Base-by-base conservation (phyloP, 2,329 filamentous ascomycete species). In the Talaromyces sp. region DNA sequence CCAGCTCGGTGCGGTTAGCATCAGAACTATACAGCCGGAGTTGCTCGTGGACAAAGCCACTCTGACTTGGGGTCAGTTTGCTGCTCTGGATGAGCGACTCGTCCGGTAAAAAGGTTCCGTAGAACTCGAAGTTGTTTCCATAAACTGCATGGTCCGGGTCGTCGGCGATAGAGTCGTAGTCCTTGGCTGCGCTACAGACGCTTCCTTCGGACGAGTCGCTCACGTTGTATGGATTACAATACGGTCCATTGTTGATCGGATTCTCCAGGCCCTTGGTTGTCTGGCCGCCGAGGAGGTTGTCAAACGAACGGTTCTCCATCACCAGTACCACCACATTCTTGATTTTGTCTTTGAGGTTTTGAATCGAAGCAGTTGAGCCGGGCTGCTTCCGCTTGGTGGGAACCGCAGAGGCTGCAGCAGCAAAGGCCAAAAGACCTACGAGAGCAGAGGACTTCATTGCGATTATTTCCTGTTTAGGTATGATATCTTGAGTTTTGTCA, bases 241-340 rank as follows among this genome's bases (percentile, higher is more conserved):
- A 79, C 5, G 62, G 62, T 30, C 70, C 62, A 30, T 68, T 64
- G 16, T 64, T 56, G 12, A 66, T 54, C 0, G 74, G 75, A 65
- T 79, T 72, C 31, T 79, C 78, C 4, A 66, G 65, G 4, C 68
- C 36, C 53, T 70, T 73, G 63, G 78, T 78, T 30, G 64, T 71
- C 18, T 79, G 68, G 31, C 78, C 78, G 34, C 78, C 78, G 16
- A 75, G 72, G 31, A 78, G 74, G 59, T 73, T 75, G 63, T 80
- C 78, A 55, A 76, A 75, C 0, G 73, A 74, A 30, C 77, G 69
- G 64, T 79, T 78, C 60, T 79, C 77, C 67, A 78, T 72, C 9
- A 81, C 78, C 18, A 82, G 69, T 30, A 81, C 75, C 54, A 82
- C 79, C 5, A 81, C 78, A 65, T 79, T 79, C 69, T 81, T 81